Base-by-base conservation (phyloP, 2,329 filamentous ascomycete species). In the Xylaria sp. region DNA sequence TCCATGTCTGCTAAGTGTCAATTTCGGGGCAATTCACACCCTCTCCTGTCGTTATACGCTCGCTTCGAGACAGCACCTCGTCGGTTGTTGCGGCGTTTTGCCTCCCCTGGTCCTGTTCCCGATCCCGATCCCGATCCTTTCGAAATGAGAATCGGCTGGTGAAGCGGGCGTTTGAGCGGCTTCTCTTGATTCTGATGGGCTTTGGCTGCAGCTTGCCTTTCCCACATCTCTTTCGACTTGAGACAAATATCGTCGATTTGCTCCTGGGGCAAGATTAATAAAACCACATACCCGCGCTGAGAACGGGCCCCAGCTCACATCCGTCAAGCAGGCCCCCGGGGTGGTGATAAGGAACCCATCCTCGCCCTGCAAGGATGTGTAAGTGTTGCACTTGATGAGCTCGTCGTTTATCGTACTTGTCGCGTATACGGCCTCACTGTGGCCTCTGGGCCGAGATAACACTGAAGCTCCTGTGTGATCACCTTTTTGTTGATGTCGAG, bases 221-320 rank as follows among this genome's bases (percentile, higher is more conserved):
- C 84, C 85, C 85, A 89, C 67, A 86, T 79, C 61, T 87, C 84
- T 68, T 82, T 86, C 39, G 86, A 88, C 75, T 88, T 88, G 67
- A 81, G 77, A 76, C 86, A 89, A 62, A 89, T 87, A 72, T 89
- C 86, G 73, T 89, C 85, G 69, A 89, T 88, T 81, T 89, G 86
- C 77, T 88, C 86, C 86, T 88, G 72, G 61, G 63, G 45, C 31
- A 63, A 55, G 54, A 63, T 69, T 60, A 67, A 69, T 59, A 64
- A 42, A 59, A 47, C 57, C 54, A 47, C 31, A 42, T 38, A 55
- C 42, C 61, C 60, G 57, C 61, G 54, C 39, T 42, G 44, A 65
- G 61, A 60, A 54, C 20, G 47, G 50, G 44, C 36, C 56, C 58
- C 61, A 63, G 64, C 86, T 83, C 78, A 88, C 86, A 80, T 89